phyloP scores from a whole-genome alignment of 2,329 filamentous ascomycete species.

The Sclerotinia sclerotiorum region DNA sequence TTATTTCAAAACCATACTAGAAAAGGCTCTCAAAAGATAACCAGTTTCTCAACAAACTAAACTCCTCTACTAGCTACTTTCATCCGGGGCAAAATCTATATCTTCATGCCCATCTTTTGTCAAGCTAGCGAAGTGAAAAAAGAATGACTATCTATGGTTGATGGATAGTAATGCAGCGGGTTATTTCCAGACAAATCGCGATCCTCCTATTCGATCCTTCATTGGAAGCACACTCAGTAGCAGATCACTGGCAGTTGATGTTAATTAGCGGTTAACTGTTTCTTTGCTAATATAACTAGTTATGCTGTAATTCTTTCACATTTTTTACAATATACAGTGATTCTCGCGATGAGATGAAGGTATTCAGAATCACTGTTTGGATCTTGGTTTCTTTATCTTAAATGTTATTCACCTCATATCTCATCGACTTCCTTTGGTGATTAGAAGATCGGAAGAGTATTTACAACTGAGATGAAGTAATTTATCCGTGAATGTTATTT shows the following conservation, averaged over 20 bases:
- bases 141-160: too few relatives aligned
- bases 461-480: background rate
- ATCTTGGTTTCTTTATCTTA: too few relatives aligned
- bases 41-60: too few relatives aligned
- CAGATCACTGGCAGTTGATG: background rate
- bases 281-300: background rate
- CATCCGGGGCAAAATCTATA: too few relatives aligned
- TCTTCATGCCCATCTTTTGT: too few relatives aligned
- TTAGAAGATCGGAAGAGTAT: background rate
- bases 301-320: background rate
- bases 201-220: background rate
- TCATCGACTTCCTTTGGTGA: background rate
- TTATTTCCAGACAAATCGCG: background rate
- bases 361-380: background rate
- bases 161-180: background rate
- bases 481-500: background rate
- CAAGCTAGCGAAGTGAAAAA: too few relatives aligned
- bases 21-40: too few relatives aligned
- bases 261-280: background rate
- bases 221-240: background rate
- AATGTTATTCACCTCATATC: background rate
- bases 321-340: accelerated
- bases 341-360: background rate
- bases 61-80: too few relatives aligned
- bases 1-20: too few relatives aligned